phyloP scores from a whole-genome alignment of 2,329 filamentous ascomycete species.

The Aspergillus candidus region DNA sequence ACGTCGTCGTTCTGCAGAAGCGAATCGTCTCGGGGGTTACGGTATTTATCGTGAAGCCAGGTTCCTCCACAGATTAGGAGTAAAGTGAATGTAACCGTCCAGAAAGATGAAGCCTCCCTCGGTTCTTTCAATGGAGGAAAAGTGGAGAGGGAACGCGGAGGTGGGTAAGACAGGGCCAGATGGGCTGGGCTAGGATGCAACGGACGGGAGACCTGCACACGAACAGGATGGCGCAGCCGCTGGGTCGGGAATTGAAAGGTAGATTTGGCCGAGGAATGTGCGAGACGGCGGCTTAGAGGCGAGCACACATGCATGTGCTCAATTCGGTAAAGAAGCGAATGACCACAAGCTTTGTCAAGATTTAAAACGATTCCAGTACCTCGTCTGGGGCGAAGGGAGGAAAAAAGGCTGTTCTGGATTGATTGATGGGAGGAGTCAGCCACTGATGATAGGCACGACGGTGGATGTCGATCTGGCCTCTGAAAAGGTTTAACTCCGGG shows the following conservation, averaged over 20 bases:
- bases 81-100: conserved; percentile 31
- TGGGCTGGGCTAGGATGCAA: conserved; percentile 15
- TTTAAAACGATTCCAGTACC: conserved; percentile 4
- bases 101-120: conserved; percentile 33
- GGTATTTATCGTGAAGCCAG: conserved; percentile 30
- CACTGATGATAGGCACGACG: not conserved
- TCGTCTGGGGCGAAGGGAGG: not conserved
- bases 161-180: conserved; percentile 18
- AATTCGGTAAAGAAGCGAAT: conserved; percentile 1
- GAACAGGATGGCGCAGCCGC: conserved; percentile 8
- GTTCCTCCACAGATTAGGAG: conserved; percentile 30
- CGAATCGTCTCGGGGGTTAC: conserved; percentile 10
- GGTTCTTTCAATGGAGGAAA: conserved; percentile 18
- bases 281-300: conserved; percentile 25
- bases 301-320: conserved; percentile 33
- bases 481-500: conserved; percentile 5
- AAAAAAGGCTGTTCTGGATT: not conserved
- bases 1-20: conserved; percentile 4
- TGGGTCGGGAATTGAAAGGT: conserved; percentile 12
- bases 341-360: not conserved
- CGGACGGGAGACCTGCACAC: conserved; percentile 18
- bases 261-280: conserved; percentile 27
- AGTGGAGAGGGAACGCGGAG: conserved; percentile 24
- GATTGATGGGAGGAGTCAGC: not conserved
- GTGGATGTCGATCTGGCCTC: conserved; percentile 3